Base-by-base conservation (phyloP, 2,329 filamentous ascomycete genomes). In the Clarireedia paspali region DNA sequence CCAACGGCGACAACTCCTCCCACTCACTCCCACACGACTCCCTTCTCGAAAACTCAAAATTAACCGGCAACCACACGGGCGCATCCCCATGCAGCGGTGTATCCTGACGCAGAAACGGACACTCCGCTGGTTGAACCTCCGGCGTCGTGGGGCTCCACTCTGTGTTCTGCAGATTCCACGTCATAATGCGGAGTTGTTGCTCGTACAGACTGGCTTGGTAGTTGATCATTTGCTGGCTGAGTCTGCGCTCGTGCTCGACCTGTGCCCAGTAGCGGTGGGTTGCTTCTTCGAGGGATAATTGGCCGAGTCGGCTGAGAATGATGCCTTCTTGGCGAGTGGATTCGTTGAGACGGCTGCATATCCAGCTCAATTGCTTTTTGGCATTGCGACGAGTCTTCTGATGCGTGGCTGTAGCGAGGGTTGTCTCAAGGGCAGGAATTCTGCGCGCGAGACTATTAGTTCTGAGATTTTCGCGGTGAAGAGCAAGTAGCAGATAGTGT, bases 201-300 rank as follows among this genome's bases (percentile, higher is more conserved):
- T 27, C 30, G 15, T 17, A 20, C 34, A 39, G 3, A 14, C 15
- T n/a, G 3, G 20, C 7, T 20, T 24, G 48, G 23, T 24, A 14
- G 9, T 40, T 24, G 48, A 50, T 15, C 12, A 24, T 26, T 1
- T 45, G 45, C 30, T 45, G 38, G 30, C 27, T 26, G 34, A 38
- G 30, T 42, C 26, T 39, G 17, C 40, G 30, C 17, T 50, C 51
- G 20, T 15, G 12, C 20, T 46, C 50, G n/a, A 53, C 47, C 14
- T 53, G 56, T n/a, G 6, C 50, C 54, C 56, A 73, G 2, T 72
- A 67, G 51, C 75, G 72, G 3, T 72, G 71, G 40, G 72, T 74
- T 60, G 75, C 77, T 14, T 78, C 72, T 65, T 82, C 77, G 15
- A 76, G 66, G 36, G 74, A 70, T 14, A 83, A 61, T 56, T 82